A percentile compares a stretch with the other conserved stretches of the same genome.
Conservation (phyloP, 768 basidiomycete species). For the Leccinellum albellum region DNA sequence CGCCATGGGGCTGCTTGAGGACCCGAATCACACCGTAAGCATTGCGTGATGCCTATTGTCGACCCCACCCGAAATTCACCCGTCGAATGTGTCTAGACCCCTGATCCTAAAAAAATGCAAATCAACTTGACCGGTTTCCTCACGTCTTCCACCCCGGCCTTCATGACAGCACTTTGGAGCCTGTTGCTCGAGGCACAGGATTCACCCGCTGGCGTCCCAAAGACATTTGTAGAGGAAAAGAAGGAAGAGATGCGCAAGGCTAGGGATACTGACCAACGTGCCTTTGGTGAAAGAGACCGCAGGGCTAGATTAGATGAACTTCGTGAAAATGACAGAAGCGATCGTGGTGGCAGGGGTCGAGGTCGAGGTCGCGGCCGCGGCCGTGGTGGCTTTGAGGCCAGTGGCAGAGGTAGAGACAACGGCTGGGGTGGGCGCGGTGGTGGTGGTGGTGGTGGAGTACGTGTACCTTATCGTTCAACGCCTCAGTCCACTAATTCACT, state of each 20-base stretch:
- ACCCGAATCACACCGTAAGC: constrained; percentile 75
- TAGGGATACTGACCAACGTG: constrained; percentile 57
- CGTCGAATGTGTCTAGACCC: constrained; percentile 47
- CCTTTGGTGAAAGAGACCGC: constrained; percentile 69
- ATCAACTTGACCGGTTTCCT: constrained; percentile 93
- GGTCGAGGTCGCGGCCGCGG: constrained; percentile 59
- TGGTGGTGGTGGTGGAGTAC: constrained; percentile 55
- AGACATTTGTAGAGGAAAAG: constrained; percentile 86
- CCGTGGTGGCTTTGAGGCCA: constrained; percentile 46
- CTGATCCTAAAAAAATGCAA: constrained; percentile 95
- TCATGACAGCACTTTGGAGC: constrained; percentile 88
- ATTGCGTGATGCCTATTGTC: background rate
- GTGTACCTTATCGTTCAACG: constrained; percentile 5
- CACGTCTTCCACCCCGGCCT: constrained; percentile 76
- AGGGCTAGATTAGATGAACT: constrained; percentile 66
- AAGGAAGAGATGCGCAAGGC: constrained; percentile 85
- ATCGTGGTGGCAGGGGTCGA: constrained; percentile 46
- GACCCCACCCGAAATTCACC: background rate
- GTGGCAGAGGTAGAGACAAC: constrained; percentile 48
- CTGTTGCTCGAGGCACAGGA: constrained; percentile 91
- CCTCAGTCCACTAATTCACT: constrained; percentile 7
- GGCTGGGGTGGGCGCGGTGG: constrained; percentile 70
- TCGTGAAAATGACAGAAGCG: constrained; percentile 54
- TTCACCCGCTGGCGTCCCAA: constrained; percentile 85
- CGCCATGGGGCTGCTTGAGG: constrained; percentile 91